These are phyloP conservation scores for Coniochaeta hoffmannii DNA, from an alignment of 2,329 filamentous ascomycete species.

Conservation along the genomic window DNA sequence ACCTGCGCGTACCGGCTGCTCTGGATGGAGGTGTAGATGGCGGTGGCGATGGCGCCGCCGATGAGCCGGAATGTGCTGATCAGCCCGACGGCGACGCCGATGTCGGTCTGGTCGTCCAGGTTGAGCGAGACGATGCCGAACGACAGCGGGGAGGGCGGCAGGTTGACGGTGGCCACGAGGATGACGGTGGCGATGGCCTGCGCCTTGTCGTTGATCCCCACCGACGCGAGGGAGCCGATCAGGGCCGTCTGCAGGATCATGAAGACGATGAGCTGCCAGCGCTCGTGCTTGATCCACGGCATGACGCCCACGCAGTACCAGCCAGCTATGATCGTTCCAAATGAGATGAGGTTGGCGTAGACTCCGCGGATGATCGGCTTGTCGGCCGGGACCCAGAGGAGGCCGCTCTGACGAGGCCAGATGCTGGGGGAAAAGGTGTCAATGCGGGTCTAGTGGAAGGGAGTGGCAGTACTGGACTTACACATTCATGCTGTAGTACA, in stretches of 20 bases:
- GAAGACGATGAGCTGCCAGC: slow-evolving; percentile 22
- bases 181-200: slow-evolving; percentile 24
- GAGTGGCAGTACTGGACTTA: not conserved
- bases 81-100: slow-evolving; percentile 25
- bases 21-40: slow-evolving; percentile 27
- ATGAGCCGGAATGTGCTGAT: slow-evolving; percentile 25
- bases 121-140: slow-evolving; percentile 25
- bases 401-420: slow-evolving; percentile 17
- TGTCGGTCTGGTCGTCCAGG: slow-evolving; percentile 25
- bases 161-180: slow-evolving; percentile 17
- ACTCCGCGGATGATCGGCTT: slow-evolving; percentile 16
- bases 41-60: slow-evolving; percentile 25
- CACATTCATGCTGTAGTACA: slow-evolving; percentile 14
- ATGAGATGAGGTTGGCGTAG: slow-evolving; percentile 17
- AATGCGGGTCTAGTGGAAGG: not conserved
- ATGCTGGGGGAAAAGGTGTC: slow-evolving; percentile 9
- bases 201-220: slow-evolving; percentile 21
- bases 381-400: slow-evolving; percentile 16
- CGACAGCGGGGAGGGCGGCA: slow-evolving; percentile 19
- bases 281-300: slow-evolving; percentile 17
- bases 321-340: slow-evolving; percentile 12
- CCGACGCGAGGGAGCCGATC: slow-evolving; percentile 22
- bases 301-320: slow-evolving; percentile 19
- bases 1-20: slow-evolving; percentile 18
- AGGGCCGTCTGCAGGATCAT: slow-evolving; percentile 22